These are phyloP conservation scores for Pleurotus platypus DNA, from an alignment of 768 basidiomycete species.

Conservation along the genomic window DNA sequence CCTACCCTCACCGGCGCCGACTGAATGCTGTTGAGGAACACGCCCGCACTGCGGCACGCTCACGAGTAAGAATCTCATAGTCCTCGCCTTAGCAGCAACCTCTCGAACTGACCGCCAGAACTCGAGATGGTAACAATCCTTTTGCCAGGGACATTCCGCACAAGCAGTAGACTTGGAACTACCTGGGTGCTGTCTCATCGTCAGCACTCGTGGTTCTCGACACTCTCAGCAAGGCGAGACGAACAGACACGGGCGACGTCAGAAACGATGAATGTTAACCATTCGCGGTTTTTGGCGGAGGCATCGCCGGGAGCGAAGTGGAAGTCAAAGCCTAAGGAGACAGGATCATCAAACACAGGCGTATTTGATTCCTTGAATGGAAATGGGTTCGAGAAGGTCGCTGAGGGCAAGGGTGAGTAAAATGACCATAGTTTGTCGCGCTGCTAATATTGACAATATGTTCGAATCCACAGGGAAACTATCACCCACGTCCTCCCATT, in stretches of 20 bases:
- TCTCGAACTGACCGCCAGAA: no score
- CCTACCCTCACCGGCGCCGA: no score
- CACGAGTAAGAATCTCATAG: no score
- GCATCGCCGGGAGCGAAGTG: slow-evolving; percentile 30
- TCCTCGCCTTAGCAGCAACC: no score
- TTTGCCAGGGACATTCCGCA: no score
- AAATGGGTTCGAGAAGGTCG: slow-evolving; percentile 24
- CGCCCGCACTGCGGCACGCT: no score
- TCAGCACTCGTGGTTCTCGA: no score
- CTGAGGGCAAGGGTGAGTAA: slow-evolving; percentile 31
- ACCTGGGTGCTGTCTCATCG: no score
- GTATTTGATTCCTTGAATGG: slow-evolving; percentile 9
- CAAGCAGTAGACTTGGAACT: no score
- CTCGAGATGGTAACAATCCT: no score
- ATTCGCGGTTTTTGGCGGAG: slow-evolving; percentile 42
- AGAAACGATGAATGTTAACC: slow-evolving; percentile 35
- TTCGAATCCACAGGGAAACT: slow-evolving; percentile 43
- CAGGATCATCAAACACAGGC: slow-evolving; percentile 4
- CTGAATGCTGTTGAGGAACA: no score
- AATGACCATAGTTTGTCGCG: not conserved
- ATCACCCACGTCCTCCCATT: slow-evolving; percentile 56
- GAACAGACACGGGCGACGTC: not conserved
- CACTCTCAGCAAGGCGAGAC: no score
- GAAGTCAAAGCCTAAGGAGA: slow-evolving; percentile 14
- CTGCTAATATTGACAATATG: not conserved